Evolutionary conservation across 768 basidiomycete species (phyloP).

Genomic region (Lactarius pseudohatsudake): DNA sequence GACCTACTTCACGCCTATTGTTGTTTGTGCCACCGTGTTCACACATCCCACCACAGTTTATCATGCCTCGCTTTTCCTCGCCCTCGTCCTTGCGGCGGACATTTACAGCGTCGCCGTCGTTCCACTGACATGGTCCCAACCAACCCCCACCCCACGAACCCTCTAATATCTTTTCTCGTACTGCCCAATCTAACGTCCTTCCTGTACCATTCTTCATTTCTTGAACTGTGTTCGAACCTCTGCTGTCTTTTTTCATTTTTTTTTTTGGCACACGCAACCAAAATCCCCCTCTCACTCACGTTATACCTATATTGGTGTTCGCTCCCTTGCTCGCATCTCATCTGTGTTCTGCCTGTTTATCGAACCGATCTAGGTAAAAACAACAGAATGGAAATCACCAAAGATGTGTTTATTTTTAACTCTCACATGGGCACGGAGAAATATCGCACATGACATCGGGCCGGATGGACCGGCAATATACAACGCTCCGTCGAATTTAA

Average conservation of each 20-base stretch:
- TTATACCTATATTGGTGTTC: too few relatives aligned
- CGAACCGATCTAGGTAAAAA: too few relatives aligned
- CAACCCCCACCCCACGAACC: neutral
- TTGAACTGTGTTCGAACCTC: neutral
- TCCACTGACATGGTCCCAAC: too few relatives aligned
- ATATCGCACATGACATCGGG: too few relatives aligned
- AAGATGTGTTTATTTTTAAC: too few relatives aligned
- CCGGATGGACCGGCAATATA: too few relatives aligned
- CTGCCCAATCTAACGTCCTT: neutral
- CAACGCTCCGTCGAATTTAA: too few relatives aligned
- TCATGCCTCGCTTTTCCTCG: neutral
- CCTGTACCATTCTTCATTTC: neutral
- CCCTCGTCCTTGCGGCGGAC: neutral
- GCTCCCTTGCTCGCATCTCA: too few relatives aligned
- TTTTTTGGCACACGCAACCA: neutral
- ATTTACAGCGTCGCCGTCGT: neutral
- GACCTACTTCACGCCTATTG: neutral
- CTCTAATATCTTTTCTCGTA: neutral
- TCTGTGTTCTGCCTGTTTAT: too few relatives aligned
- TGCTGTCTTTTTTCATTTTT: neutral
- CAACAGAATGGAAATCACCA: too few relatives aligned
- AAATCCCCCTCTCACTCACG: neutral
- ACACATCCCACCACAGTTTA: neutral
- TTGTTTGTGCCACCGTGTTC: neutral
- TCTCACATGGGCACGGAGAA: too few relatives aligned